Evolutionary conservation across 108 stramenopile genomes (phyloP).

Genomic region (Nitzschia palea): DNA sequence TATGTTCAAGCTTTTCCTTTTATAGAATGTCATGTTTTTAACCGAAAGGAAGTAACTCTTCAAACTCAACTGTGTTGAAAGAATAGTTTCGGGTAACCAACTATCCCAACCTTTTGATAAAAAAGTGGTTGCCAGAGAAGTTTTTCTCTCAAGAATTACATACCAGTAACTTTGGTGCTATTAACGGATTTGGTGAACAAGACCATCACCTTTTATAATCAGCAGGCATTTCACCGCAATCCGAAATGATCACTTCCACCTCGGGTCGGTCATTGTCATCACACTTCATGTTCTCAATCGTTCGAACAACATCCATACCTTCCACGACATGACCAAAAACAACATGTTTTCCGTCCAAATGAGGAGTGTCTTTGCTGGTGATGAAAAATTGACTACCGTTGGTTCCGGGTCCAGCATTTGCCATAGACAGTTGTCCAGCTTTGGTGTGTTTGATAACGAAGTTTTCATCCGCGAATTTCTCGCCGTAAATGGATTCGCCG

Average conservation of each 20-base stretch:
- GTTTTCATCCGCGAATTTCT: conserved; percentile 90
- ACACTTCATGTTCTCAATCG: conserved; percentile 76
- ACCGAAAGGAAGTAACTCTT: too few species aligned
- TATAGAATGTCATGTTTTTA: too few species aligned
- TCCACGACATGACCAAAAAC: conserved; percentile 98
- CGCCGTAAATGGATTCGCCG: conserved; percentile 90
- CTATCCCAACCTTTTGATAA: too few species aligned
- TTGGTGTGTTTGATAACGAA: conserved; percentile 87
- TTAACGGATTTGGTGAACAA: too few species aligned
- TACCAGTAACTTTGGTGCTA: too few species aligned
- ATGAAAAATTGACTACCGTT: conserved; percentile 97
- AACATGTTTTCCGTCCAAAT: conserved; percentile 98
- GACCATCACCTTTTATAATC: conserved; percentile 46
- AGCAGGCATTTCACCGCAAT: conserved; percentile 85
- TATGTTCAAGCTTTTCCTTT: too few species aligned
- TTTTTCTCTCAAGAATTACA: too few species aligned
- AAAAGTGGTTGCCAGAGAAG: too few species aligned
- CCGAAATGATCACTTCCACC: conserved; percentile 84
- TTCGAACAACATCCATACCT: conserved; percentile 93
- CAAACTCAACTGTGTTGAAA: too few species aligned
- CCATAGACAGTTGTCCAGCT: conserved; percentile 78
- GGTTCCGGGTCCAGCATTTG: conserved; percentile 86
- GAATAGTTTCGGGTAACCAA: too few species aligned
- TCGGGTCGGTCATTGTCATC: conserved; percentile 75
- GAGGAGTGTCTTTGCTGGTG: conserved; percentile 75